These are phyloP conservation scores for Penicillium frequentans DNA, from an alignment of 2,329 filamentous ascomycete genomes.

Conservation along the genomic window DNA sequence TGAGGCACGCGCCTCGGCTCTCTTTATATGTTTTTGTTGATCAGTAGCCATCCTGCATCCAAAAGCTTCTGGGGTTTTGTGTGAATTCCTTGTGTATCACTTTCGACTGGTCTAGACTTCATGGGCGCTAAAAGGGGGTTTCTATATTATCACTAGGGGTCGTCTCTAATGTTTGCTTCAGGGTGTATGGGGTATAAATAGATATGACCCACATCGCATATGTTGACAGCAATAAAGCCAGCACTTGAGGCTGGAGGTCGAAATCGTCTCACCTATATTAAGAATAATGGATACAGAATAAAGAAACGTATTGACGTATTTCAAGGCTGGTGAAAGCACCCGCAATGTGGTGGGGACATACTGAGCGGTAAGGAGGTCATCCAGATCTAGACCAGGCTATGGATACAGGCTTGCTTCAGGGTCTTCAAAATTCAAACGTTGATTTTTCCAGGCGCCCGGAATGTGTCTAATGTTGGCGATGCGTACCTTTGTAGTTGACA, in stretches of 20 bases:
- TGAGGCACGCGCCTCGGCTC: neutral
- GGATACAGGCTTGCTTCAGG: neutral
- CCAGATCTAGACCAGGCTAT: neutral
- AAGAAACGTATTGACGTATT: neutral
- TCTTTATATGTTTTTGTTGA: neutral
- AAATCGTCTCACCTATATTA: neutral
- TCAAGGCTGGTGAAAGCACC: neutral
- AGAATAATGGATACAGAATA: neutral
- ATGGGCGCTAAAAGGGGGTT: neutral
- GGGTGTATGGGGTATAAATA: neutral
- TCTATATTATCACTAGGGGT: neutral
- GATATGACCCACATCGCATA: neutral
- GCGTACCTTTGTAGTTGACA: neutral
- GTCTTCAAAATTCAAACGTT: neutral
- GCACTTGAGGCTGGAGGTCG: neutral
- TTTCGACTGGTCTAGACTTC: neutral
- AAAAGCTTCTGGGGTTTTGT: neutral
- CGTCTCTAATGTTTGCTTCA: neutral
- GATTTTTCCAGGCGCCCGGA: neutral
- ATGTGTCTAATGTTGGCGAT: neutral
- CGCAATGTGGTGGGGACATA: neutral
- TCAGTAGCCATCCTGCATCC: neutral
- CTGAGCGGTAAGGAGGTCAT: neutral
- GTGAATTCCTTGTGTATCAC: neutral
- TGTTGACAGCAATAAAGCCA: neutral